Percentiles rank a stretch among this genome's conserved stretches.
Conservation (phyloP, 2,329 filamentous ascomycete genomes). For the Blumeria graminis region DNA sequence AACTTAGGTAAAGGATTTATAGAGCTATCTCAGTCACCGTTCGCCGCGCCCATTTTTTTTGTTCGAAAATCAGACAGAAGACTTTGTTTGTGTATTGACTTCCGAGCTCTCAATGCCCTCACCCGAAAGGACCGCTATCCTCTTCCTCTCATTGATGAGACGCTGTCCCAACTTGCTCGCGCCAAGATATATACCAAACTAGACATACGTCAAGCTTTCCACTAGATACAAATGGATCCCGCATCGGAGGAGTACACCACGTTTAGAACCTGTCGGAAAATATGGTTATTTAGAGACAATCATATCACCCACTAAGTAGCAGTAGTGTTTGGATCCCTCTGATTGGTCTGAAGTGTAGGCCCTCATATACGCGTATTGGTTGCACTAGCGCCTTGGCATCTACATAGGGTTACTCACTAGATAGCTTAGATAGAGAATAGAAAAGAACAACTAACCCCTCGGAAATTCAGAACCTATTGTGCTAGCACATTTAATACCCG, state of each 20-base stretch:
- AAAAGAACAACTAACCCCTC: no score
- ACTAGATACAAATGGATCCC: not conserved
- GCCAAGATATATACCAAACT: conserved; percentile 1
- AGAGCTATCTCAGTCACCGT: not conserved
- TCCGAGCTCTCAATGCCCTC: not conserved
- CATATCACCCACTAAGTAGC: no score
- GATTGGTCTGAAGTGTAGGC: no score
- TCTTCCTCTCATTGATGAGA: not conserved
- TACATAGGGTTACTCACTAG: no score
- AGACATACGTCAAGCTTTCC: conserved; percentile 1
- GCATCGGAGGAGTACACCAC: not conserved
- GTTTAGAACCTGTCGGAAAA: not conserved
- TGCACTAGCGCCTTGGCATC: no score
- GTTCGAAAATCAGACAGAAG: not conserved
- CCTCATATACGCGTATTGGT: no score
- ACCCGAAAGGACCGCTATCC: conserved; percentile 2
- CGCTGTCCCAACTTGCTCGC: not conserved
- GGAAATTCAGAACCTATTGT: no score
- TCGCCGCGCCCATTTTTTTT: not conserved
- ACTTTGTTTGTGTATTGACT: not conserved
- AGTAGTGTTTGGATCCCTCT: no score
- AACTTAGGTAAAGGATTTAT: no score
- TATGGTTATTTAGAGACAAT: no score
- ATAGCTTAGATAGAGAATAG: no score
- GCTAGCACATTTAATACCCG: no score